phyloP scores from a whole-genome alignment of 768 basidiomycete genomes.

The Podaxis carcinomalis region DNA sequence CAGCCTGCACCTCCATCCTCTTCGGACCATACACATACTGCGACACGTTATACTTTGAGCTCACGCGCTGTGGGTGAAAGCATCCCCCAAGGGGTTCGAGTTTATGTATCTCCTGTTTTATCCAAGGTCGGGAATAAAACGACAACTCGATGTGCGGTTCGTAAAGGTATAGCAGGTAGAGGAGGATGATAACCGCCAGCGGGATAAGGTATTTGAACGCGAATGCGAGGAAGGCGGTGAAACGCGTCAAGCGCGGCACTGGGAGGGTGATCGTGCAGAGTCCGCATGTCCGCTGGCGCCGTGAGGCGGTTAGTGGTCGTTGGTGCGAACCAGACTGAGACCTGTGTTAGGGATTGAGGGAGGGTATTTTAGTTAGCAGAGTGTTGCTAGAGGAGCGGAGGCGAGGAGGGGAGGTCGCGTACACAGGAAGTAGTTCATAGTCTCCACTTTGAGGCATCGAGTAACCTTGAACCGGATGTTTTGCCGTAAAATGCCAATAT shows the following conservation, averaged over 20 bases:
- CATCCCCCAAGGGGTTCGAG: conserved; percentile 68
- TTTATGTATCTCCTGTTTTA: conserved; percentile 64
- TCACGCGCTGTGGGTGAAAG: conserved; percentile 59
- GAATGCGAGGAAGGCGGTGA: conserved; percentile 20
- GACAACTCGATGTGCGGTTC: conserved; percentile 86
- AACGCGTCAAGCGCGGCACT: conserved; percentile 17
- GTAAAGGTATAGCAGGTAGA: conserved; percentile 55
- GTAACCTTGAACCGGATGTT: not conserved
- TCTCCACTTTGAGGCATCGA: conserved; percentile 17
- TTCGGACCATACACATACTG: conserved; percentile 60
- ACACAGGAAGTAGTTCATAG: conserved; percentile 50
- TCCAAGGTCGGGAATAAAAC: conserved; percentile 75
- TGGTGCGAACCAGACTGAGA: conserved; percentile 5
- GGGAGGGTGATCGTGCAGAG: not conserved
- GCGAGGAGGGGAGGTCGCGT: conserved; percentile 29
- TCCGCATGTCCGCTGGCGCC: not conserved
- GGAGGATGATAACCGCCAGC: conserved; percentile 30
- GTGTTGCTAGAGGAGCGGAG: conserved; percentile 17
- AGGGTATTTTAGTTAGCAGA: conserved; percentile 7
- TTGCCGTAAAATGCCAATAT: not conserved
- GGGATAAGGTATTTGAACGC: conserved; percentile 41
- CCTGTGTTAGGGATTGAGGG: conserved; percentile 13
- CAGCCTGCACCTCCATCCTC: conserved; percentile 71
- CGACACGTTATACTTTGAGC: conserved; percentile 65
- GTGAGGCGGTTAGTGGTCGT: conserved; percentile 11